Percentiles rank a stretch among this genome's conserved stretches.
Evolutionary conservation across 805 yeast species (phyloP).

Genomic region (Barnettozyma californica): DNA sequence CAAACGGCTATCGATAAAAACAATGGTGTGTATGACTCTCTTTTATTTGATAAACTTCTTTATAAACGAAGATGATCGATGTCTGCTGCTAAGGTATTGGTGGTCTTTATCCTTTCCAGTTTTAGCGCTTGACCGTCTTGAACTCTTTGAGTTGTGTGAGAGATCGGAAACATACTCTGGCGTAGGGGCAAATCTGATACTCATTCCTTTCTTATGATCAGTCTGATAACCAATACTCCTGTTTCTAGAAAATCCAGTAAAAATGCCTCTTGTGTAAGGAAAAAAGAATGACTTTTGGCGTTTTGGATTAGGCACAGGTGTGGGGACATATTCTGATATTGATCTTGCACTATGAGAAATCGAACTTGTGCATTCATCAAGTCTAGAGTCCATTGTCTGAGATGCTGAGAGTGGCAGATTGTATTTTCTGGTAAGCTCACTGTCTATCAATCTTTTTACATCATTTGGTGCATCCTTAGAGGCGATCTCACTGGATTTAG

Average conservation of each 20-base stretch:
- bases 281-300: slow-evolving; percentile 5
- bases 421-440: background rate
- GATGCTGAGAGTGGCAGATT: background rate
- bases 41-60: slow-evolving; percentile 4
- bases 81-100: background rate
- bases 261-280: background rate
- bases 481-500: slow-evolving; percentile 3
- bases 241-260: slow-evolving; percentile 4
- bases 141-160: background rate
- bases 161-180: slow-evolving; percentile 11
- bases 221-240: background rate
- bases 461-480: slow-evolving; percentile 11
- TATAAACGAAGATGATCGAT: background rate
- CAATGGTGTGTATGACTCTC: background rate
- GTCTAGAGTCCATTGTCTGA: background rate
- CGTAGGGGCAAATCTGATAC: slow-evolving; percentile 18
- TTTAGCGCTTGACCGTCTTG: too few species aligned
- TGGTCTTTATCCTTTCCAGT: background rate
- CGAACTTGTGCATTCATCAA: slow-evolving; percentile 5
- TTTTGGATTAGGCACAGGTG: slow-evolving; percentile 10
- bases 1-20: background rate
- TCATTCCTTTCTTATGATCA: slow-evolving; percentile 2
- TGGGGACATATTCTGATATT: slow-evolving; percentile 14
- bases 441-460: slow-evolving; percentile 8
- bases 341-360: slow-evolving; percentile 6